Evolutionary conservation across 2,329 filamentous ascomycete species (phyloP), one percentile per base, ranked within the genome.

Genomic region (Fusarium sp.): DNA sequence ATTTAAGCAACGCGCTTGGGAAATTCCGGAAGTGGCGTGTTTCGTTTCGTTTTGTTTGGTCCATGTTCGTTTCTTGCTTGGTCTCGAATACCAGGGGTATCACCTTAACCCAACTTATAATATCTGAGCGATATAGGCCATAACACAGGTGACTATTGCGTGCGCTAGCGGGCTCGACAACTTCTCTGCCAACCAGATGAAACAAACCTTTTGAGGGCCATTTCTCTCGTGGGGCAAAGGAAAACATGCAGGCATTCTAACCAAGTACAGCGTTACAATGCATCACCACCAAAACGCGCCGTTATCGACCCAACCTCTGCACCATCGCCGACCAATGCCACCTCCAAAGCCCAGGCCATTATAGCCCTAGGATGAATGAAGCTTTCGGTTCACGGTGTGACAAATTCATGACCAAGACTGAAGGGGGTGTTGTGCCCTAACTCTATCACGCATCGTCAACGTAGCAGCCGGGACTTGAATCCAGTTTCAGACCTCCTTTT

Each of bases 81-180:
- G 49, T 67, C 60, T 69, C 59, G 49, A 48, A 51, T 44, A 15
- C 60, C 49, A 66, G 47, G 60, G 55, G 53, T 56, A 56, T 46
- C 51, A 52, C 41, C 35, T 46, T 50, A 55, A 62, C 49, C 49
- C 49, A 59, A 67, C 59, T 64, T 63, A 74, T 73, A 74, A 62
- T 40, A 63, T 37, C 62, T 61, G 44, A 20, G 56, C 62, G 56
- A 73, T 74, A 74, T 74, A 74, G 71, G 56, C 62, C 66, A 70
- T 74, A 74, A 73, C 55, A 74, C 68, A 70, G 68, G 66, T 61
- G 65, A 65, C 44, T 74, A 74, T 71, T 64, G 56, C 53, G 44
- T 57, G 51, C 68, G 68, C 71, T 74, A 74, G 40, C 47, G 35
- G 33, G 33, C 61, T 62, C 48, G 45, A 61, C 49, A 53, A 65